Percentiles rank a stretch among this genome's conserved stretches.
Conservation (phyloP, 805 yeast genomes). For the Metschnikowia vanudenii region DNA sequence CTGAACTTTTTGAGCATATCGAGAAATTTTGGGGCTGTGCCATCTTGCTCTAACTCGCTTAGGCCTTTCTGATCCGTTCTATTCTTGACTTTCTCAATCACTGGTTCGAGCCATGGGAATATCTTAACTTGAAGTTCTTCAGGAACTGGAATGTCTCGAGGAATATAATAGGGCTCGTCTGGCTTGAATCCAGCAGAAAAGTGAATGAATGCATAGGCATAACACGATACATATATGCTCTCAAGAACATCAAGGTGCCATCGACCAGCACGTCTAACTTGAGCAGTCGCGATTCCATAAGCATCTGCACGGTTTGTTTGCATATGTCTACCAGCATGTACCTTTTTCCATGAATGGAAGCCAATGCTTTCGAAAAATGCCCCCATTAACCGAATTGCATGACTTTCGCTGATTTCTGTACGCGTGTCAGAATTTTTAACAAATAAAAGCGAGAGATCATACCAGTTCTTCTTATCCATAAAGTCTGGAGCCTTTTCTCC, state of each 20-base stretch:
- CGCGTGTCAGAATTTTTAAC: neutral
- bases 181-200: slow-evolving; percentile 2
- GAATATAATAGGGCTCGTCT: slow-evolving; percentile 4
- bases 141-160: slow-evolving; percentile 3
- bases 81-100: neutral
- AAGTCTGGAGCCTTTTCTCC: neutral
- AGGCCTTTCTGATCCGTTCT: neutral
- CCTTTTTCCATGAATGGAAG: neutral
- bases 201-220: slow-evolving; percentile 2
- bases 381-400: neutral
- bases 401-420: neutral
- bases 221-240: neutral
- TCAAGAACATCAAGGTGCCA: neutral
- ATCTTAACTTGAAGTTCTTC: neutral
- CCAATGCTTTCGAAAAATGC: slow-evolving; percentile 3
- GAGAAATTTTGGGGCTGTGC: neutral
- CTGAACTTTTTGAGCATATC: slow-evolving; percentile 5
- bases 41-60: neutral
- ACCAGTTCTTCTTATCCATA: slow-evolving; percentile 1
- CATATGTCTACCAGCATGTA: neutral
- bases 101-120: slow-evolving; percentile 8
- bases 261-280: neutral
- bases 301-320: slow-evolving; percentile 1
- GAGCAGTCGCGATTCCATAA: neutral
- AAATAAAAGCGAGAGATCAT: neutral